A percentile compares a stretch with the other conserved stretches of the same genome.
Evolutionary conservation across 2,329 filamentous ascomycete species (phyloP).

Genomic region (Berkeleyomyces rouxiae): DNA sequence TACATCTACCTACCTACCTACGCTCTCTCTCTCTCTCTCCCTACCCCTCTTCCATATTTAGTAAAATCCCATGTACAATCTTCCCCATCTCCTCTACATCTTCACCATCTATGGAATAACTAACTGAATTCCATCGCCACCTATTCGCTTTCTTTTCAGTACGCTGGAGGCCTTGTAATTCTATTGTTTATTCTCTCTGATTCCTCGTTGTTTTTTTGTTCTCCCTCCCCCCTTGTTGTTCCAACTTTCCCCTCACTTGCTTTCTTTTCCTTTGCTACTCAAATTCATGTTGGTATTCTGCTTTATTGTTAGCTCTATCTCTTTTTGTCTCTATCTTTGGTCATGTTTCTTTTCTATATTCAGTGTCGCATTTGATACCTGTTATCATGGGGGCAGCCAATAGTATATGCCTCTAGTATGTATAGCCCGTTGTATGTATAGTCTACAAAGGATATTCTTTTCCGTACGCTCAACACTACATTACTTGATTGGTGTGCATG

Average conservation of each 20-base stretch:
- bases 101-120: background rate
- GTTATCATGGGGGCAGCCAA: background rate
- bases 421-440: background rate
- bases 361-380: background rate
- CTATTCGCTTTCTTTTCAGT: background rate
- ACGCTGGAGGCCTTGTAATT: background rate
- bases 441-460: background rate
- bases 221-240: background rate
- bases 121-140: no score
- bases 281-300: background rate
- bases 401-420: background rate
- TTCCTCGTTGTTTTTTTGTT: background rate
- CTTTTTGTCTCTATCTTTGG: background rate
- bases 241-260: background rate
- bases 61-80: background rate
- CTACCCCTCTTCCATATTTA: background rate
- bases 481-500: background rate
- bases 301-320: background rate
- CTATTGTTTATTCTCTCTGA: background rate
- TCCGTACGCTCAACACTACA: background rate
- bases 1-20: background rate
- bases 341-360: background rate
- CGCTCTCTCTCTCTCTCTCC: constrained; percentile 9
- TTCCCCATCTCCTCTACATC: background rate
- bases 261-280: constrained; percentile 1